Conservation (phyloP, 768 basidiomycete species). For the Leucocoprinus leucothites region DNA sequence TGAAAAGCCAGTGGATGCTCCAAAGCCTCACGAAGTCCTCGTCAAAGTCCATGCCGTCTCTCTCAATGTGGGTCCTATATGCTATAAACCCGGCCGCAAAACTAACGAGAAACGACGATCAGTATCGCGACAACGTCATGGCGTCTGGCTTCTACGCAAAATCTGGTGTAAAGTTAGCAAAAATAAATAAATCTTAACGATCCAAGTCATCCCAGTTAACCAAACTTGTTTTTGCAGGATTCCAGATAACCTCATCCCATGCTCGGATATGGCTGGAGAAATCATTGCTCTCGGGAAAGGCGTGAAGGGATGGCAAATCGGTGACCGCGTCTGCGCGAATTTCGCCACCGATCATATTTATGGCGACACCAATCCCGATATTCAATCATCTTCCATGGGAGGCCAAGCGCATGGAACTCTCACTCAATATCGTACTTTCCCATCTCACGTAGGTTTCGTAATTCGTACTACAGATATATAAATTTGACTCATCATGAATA, state of each 20-base stretch:
- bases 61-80: constrained; percentile 34
- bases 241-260: constrained; percentile 29
- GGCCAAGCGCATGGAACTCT: constrained; percentile 49
- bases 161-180: too few relatives aligned
- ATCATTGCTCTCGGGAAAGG: constrained; percentile 43
- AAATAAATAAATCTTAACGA: too few relatives aligned
- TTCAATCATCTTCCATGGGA: constrained; percentile 38
- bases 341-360: constrained; percentile 46
- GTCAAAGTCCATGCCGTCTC: constrained; percentile 58
- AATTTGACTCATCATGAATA: constrained; percentile 14
- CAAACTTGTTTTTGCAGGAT: constrained; percentile 4
- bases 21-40: constrained; percentile 46
- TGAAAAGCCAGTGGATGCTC: constrained; percentile 25
- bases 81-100: background rate
- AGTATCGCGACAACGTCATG: constrained; percentile 54
- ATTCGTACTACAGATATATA: too few relatives aligned
- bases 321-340: constrained; percentile 56
- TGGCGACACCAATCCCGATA: constrained; percentile 36
- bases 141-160: constrained; percentile 28
- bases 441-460: constrained; percentile 12
- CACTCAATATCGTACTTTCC: constrained; percentile 50
- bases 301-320: constrained; percentile 45
- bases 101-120: background rate
- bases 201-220: background rate
- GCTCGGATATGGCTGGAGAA: constrained; percentile 58